Evolutionary conservation across 192 early-diverging fungal genomes (phyloP), one percentile per base, ranked within the genome.

Genomic region (Coemansia sp.): DNA sequence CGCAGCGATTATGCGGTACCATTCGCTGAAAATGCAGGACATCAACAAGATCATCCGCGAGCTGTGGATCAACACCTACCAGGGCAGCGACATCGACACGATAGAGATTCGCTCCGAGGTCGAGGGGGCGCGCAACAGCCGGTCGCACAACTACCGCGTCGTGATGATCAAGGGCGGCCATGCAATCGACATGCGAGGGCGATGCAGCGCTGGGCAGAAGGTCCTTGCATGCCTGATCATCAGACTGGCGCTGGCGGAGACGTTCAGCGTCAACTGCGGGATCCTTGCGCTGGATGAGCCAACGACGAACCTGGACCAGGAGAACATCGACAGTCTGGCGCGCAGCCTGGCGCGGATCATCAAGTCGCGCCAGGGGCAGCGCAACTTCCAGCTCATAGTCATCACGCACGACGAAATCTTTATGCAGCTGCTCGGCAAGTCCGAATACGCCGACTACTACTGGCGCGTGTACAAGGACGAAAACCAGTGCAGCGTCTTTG

Each of bases 321-420:
- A 82, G 23, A 97, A 99, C 68, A 91, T 95, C 42, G 83, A 89
- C 50, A 90, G 90, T 51, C 75, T 99, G 55, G 95, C 97, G 0
- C 74, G 81, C 28, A 90, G 88, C 24, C 72, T 99, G 55, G 82
- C 84, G 19, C 74, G 83, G 32, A 92, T 99, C 53, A 93, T 99
- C 63, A 85, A 90, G 62, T 67, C 73, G 16, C 87, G 93, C 11
- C 77, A 87, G 36, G 72, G 76, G 22, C 94, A 97, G 73, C 68
- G 80, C 60, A 98, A 97, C 75, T 99, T 99, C 67, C 97, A 99
- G 79, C 79, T 99, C 28, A 88, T 99, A 46, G 83, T 99, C 30
- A 98, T 99, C 65, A 98, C 97, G 14, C 97, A 99, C 65, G 95
- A 99, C 74, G 95, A 98, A 68, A 87, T 90, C 25, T 99, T 99